Base-by-base conservation (phyloP, 108 stramenopile genomes). In the Mayamaea pseudoterrestris region DNA sequence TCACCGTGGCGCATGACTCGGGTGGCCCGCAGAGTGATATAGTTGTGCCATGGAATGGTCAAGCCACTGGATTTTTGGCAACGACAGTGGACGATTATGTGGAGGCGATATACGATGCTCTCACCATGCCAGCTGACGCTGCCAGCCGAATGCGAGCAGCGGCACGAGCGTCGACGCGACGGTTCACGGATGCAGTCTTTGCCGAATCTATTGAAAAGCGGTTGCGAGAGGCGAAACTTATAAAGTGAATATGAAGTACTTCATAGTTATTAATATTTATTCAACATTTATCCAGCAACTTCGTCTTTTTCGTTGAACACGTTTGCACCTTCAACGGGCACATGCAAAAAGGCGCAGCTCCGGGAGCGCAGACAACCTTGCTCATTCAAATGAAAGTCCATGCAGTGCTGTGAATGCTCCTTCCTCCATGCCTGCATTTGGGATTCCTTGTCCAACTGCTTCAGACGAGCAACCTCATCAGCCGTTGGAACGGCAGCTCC, bases 1-100 rank as follows among this genome's bases (percentile, higher is more conserved):
- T 98, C 5, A 68, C 76, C 0, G 64, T 98, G 6, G 98, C 98
- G 4, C 98, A 99, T 61, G 53, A 93, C 44, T 90, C 86, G 11
- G 98, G 98, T 42, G 98, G 98, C 0, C 98, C 98, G 9, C 75
- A 82, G 54, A 61, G 76, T 2, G 85, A 92, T 40, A 92, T 92
- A 41, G 67, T 92, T 7, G 12, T 46, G 5, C 60, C 52, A 17
- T 44, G 47, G 0, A 53, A 50, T 44, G 44, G 57, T 46, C 22
- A 41, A 27, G 1, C 20, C 14, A 63, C 80, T 2, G 90, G 90
- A 34, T 84, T 67, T 48, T 59, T 91, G 64, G 90, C 82, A 16
- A 71, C 63, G 14, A 77, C 73, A 14, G 67, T 44, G 3, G 80
- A 82, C 16, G 69, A 79, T 53, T 91, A 86, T 59, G 80, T 80